Evolutionary conservation across 768 basidiomycete genomes (phyloP), one percentile per base, ranked within the genome.

Genomic region (Symmetrospora coprosmae): DNA sequence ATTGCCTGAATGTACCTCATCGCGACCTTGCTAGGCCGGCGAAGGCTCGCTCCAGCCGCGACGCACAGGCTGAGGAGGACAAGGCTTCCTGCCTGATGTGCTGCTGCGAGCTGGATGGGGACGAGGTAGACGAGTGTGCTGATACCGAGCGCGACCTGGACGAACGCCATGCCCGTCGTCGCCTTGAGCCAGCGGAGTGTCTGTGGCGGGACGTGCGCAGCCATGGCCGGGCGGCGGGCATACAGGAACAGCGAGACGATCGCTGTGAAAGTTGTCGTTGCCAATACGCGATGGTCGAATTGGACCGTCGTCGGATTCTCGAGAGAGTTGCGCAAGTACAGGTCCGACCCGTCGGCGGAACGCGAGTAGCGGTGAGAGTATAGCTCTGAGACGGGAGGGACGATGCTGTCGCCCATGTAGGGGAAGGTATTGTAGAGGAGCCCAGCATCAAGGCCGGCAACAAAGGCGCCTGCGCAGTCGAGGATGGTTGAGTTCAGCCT

Each of bases 391-490:
- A 75, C 63, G 0, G 90, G 89, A 2, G 94, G 94, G 2, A 80
- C 79, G 16, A 96, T 72, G 16, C 82, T 78, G 6, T 85, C 90
- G 35, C 88, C 92, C 92, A 99, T 99, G 4, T 84, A 74, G 0
- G 94, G 94, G 75, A 94, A 99, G 70, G 97, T 92, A 70, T 99
- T 99, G 74, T 97, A 97, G n/a, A 90, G 72, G 53, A 99, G 74
- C 14, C 94, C 94, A 1, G 94, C 94, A 71, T 99, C 94, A 40
- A 99, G 77, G 14, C 94, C 94, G 35, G 94, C 94, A 28, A 99
- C 94, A 67, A 99, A 97, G 4, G 94, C 94, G 50, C 94, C 92
- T 92, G 70, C 1, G 49, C 23, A 48, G 48, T 31, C 4, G 16
- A 37, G 28, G 52, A 4, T 25, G 7, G 50, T 50, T 31, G 61